Evolutionary conservation across 352 stramenopile genomes (phyloP).

Genomic region (Globisporangium megalacanthum): DNA sequence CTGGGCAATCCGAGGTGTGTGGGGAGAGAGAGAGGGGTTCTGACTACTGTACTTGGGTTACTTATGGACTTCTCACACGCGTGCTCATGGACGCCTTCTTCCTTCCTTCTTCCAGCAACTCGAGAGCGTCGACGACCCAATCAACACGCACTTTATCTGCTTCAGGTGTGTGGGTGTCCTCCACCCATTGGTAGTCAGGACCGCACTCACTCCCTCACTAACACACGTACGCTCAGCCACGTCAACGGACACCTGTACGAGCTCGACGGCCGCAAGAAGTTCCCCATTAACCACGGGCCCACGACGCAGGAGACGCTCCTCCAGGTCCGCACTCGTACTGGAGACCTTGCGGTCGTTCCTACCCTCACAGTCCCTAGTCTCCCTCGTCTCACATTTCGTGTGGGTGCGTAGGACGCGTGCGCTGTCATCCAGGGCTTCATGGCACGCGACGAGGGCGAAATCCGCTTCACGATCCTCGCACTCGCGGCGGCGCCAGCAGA

Average conservation of each 20-base stretch:
- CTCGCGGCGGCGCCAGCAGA: slow-evolving; percentile 67
- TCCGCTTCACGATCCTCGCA: slow-evolving; percentile 94
- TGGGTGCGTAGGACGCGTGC: slow-evolving; percentile 67
- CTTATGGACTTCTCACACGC: neutral
- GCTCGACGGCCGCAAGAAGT: slow-evolving; percentile 94
- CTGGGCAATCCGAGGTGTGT: slow-evolving; percentile 82
- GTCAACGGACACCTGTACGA: slow-evolving; percentile 93
- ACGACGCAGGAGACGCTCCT: slow-evolving; percentile 86
- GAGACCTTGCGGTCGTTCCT: neutral
- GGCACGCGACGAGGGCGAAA: slow-evolving; percentile 89
- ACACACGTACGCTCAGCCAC: slow-evolving; percentile 26
- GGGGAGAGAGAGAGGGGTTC: neutral
- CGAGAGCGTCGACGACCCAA: slow-evolving; percentile 86
- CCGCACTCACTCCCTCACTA: neutral
- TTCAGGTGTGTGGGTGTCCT: slow-evolving; percentile 59
- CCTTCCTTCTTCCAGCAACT: slow-evolving; percentile 51
- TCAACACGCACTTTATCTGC: slow-evolving; percentile 97
- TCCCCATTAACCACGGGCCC: slow-evolving; percentile 90
- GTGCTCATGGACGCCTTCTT: neutral
- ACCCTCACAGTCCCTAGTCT: neutral
- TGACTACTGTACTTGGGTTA: neutral
- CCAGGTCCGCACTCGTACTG: slow-evolving; percentile 23
- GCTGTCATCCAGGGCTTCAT: slow-evolving; percentile 93
- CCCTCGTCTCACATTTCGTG: neutral
- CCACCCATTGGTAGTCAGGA: neutral